These are phyloP conservation scores for Kazachstania martiniae DNA, from an alignment of 805 yeast species.

Conservation along the genomic window DNA sequence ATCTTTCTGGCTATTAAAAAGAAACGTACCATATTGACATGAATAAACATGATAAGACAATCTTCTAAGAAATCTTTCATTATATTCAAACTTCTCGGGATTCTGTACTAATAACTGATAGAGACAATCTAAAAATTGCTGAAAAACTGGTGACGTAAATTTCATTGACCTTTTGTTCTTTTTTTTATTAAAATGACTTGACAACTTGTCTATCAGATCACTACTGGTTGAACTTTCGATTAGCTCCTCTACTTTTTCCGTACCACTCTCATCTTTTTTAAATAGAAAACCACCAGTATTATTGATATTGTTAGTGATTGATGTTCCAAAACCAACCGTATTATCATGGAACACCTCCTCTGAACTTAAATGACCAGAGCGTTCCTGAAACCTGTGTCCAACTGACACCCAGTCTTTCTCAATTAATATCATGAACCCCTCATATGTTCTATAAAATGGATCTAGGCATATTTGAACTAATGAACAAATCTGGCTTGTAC, in stretches of 20 bases:
- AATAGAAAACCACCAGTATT: conserved; percentile 10
- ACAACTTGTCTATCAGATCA: background rate
- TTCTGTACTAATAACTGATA: conserved; percentile 66
- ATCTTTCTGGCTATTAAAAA: conserved; percentile 66
- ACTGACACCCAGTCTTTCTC: conserved; percentile 95
- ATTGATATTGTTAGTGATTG: conserved; percentile 1
- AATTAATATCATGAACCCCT: conserved; percentile 75
- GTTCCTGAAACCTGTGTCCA: conserved; percentile 80
- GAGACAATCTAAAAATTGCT: conserved; percentile 84
- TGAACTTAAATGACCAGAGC: conserved; percentile 64
- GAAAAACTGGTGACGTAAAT: conserved; percentile 83
- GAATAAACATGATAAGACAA: conserved; percentile 81
- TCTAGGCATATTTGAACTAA: conserved; percentile 79
- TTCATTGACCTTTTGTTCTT: conserved; percentile 25
- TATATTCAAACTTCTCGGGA: conserved; percentile 71
- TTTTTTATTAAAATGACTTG: background rate
- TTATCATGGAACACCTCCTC: conserved; percentile 39
- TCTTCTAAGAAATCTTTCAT: conserved; percentile 77
- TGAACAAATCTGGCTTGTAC: conserved; percentile 84
- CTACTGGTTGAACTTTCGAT: background rate
- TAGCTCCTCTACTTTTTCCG: background rate
- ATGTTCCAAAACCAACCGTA: conserved; percentile 6
- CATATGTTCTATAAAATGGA: conserved; percentile 77
- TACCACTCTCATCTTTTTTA: conserved; percentile 9
- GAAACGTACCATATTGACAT: conserved; percentile 89